Base-by-base conservation (phyloP, 2,329 filamentous ascomycete species). In the Botrytis elliptica region DNA sequence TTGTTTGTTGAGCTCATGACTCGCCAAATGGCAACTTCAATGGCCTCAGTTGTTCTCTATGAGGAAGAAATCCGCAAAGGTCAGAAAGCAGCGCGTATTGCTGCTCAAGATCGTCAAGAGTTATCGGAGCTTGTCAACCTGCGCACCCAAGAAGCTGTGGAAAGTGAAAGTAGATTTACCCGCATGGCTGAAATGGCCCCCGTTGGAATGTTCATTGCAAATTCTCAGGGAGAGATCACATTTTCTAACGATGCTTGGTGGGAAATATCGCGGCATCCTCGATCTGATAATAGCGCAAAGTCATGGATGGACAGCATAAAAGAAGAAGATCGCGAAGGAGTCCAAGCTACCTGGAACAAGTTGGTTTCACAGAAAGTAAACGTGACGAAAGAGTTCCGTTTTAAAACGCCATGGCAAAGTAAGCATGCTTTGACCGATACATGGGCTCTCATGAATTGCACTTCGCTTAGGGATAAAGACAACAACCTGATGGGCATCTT, bases 201-300 rank as follows among this genome's bases (percentile, higher is more conserved):
- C 4, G 70, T 72, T 44, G 93, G 93, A 42, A 91, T 97, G 84
- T 95, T 95, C 81, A 95, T 96, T 77, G 92, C 92, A n/a, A 88
- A 94, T 79, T 86, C 88, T 0, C 82, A 85, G 59, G 93, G 93
- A 5, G 84, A 87, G 38, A 92, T 96, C 77, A 92, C 88, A 16
- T 96, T 93, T 80, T 93, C 91, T 80, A 97, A 97, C 80, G 92
- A 95, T 75, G 93, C 92, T 80, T 96, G 88, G 88, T 81, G 79
- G 87, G 86, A 89, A 76, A 92, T 94, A 49, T 91, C 91, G 0
- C 85, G 91, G 49, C 90, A 93, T 72, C 88, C 89, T 2, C 87
- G 88, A 76, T 85, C 87, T 25, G 84, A 87, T 44, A 84, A 86
- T 74, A 88, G 86, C 67, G 88, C 88, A 36, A 87, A 91, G 72